These are phyloP conservation scores for Phytophthora nicotianae DNA, from an alignment of 352 stramenopile genomes.

Conservation along the genomic window DNA sequence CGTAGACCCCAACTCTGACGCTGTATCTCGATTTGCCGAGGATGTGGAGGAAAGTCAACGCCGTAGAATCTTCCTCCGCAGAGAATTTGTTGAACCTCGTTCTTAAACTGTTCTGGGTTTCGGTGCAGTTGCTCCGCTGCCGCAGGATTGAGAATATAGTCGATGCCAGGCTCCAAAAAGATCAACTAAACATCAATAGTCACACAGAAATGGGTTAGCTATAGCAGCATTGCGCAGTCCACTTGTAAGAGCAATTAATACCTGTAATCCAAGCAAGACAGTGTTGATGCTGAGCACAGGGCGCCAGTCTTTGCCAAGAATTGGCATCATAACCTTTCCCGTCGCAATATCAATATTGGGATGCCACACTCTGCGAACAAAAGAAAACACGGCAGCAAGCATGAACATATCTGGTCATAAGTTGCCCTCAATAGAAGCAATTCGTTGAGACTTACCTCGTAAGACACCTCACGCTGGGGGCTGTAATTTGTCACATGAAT, in stretches of 20 bases:
- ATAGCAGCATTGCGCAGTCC: neutral
- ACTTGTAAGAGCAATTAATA: conserved; percentile 15
- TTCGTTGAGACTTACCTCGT: conserved; percentile 64
- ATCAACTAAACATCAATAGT: conserved; percentile 55
- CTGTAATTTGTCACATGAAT: conserved; percentile 31
- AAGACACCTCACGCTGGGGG: conserved; percentile 70
- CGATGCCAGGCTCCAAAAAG: conserved; percentile 76
- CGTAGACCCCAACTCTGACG: conserved; percentile 53
- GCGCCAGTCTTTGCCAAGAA: conserved; percentile 84
- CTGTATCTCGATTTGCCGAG: conserved; percentile 61
- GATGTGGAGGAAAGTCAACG: conserved; percentile 65
- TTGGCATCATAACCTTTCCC: conserved; percentile 87
- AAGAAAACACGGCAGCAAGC: conserved; percentile 3
- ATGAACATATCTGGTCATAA: neutral
- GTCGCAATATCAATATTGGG: conserved; percentile 80
- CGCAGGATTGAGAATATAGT: conserved; percentile 64
- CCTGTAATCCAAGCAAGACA: conserved; percentile 83
- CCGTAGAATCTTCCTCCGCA: conserved; percentile 66
- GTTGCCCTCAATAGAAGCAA: neutral
- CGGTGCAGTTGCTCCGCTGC: conserved; percentile 64
- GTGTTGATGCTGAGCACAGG: conserved; percentile 88
- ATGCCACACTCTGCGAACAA: conserved; percentile 73
- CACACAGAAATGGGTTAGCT: neutral
- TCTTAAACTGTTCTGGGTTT: conserved; percentile 53
- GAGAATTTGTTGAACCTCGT: conserved; percentile 67